Evolutionary conservation across 1,139 yeast genomes (phyloP).

Genomic region (Candida sanyaensis): DNA sequence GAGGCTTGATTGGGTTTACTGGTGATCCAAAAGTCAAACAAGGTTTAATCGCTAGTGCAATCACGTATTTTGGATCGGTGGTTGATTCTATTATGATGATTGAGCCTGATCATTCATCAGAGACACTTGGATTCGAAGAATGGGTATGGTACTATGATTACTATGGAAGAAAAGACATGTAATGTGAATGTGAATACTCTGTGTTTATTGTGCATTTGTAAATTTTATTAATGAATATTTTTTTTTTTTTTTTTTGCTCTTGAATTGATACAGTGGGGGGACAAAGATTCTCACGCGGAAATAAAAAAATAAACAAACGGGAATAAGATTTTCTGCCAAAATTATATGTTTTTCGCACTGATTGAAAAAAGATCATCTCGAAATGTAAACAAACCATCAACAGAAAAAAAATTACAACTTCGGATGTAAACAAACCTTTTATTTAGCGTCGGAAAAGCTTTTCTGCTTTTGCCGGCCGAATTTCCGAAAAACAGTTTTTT

Average conservation of each 20-base stretch:
- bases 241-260: neutral
- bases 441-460: too few species aligned
- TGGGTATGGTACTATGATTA: constrained; percentile 44
- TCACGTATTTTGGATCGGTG: constrained; percentile 51
- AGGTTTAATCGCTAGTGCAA: constrained; percentile 62
- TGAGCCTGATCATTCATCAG: constrained; percentile 28
- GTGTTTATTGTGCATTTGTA: neutral
- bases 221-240: neutral
- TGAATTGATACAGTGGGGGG: too few species aligned
- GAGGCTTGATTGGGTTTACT: constrained; percentile 60
- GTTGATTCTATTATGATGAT: constrained; percentile 27
- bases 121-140: constrained; percentile 45
- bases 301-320: too few species aligned
- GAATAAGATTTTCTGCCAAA: too few species aligned
- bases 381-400: too few species aligned
- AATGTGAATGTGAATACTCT: neutral
- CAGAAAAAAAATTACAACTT: too few species aligned
- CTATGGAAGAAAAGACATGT: constrained; percentile 21
- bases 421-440: too few species aligned
- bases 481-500: too few species aligned
- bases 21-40: constrained; percentile 58
- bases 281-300: too few species aligned
- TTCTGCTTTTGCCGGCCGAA: too few species aligned
- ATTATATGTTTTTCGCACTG: too few species aligned
- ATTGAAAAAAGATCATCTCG: too few species aligned